These are phyloP conservation scores for Plantago rigida DNA, from an alignment of 305 asterid species.

Conservation along the genomic window DNA sequence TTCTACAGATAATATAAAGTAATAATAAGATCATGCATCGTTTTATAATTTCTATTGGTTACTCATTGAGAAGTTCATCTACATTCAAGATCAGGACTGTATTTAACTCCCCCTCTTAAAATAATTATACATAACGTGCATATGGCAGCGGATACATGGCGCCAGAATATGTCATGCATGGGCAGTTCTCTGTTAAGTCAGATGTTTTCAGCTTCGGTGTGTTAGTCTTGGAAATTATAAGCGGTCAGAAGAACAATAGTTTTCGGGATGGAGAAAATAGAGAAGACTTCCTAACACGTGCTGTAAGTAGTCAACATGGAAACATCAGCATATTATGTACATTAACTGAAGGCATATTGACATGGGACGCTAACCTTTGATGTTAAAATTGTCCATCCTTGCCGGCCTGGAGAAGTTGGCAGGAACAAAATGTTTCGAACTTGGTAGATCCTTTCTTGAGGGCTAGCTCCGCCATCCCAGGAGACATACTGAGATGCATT, in stretches of 20 bases:
- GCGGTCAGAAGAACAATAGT: slow-evolving; percentile 23
- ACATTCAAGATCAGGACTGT: neutral
- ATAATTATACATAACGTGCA: neutral
- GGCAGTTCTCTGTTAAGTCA: slow-evolving; percentile 32
- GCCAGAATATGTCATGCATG: slow-evolving; percentile 39
- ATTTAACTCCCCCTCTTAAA: neutral
- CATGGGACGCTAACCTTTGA: neutral
- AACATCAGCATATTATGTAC: neutral
- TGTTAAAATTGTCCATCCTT: neutral
- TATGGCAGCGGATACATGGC: slow-evolving; percentile 40
- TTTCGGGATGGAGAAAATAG: slow-evolving; percentile 15
- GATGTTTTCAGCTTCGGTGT: slow-evolving; percentile 41
- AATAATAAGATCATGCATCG: too few species aligned
- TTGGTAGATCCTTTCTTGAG: slow-evolving; percentile 29
- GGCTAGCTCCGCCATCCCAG: slow-evolving; percentile 4
- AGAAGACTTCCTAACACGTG: slow-evolving; percentile 30
- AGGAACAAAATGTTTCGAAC: slow-evolving; percentile 21
- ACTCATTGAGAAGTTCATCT: too few species aligned
- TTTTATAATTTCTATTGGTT: neutral
- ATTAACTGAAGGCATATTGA: neutral
- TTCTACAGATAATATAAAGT: neutral
- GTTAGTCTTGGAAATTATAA: slow-evolving; percentile 33
- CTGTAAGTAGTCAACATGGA: slow-evolving; percentile 22
- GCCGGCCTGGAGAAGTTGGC: slow-evolving; percentile 42
- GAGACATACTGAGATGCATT: slow-evolving; percentile 37